phyloP scores from a whole-genome alignment of 805 yeast species.

The Priceomyces melissophilus region DNA sequence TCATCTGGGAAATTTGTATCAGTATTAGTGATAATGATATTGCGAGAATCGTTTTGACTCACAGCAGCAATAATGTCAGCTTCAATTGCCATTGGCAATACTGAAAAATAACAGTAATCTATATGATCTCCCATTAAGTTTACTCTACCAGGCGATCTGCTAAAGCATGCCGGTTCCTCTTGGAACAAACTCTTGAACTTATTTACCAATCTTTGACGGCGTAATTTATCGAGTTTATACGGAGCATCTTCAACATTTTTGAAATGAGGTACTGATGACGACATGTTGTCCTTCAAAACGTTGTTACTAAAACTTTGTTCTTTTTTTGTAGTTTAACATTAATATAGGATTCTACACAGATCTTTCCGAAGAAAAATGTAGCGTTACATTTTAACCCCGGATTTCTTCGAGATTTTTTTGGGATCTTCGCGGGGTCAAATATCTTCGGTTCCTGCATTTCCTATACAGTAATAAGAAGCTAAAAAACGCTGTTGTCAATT shows the following conservation, averaged over 20 bases:
- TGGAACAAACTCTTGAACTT: constrained; percentile 22
- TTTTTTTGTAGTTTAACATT: not conserved
- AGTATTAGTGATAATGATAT: constrained; percentile 29
- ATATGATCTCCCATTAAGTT: constrained; percentile 74
- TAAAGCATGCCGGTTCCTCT: constrained; percentile 42
- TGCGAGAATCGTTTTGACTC: constrained; percentile 20
- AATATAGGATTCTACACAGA: not conserved
- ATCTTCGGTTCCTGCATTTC: no score
- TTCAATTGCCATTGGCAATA: constrained; percentile 71
- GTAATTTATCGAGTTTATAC: constrained; percentile 14
- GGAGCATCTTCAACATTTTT: constrained; percentile 27
- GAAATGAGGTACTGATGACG: constrained; percentile 30
- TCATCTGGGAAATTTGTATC: constrained; percentile 32
- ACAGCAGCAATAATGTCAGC: constrained; percentile 59
- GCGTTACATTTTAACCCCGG: constrained; percentile 11
- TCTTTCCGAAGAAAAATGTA: constrained; percentile 7
- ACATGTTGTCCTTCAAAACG: constrained; percentile 5
- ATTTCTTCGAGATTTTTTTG: no score
- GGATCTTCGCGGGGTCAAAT: no score
- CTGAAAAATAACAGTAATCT: constrained; percentile 65
- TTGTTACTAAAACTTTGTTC: not conserved
- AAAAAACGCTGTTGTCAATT: no score
- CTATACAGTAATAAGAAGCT: no score
- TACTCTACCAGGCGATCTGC: constrained; percentile 74
- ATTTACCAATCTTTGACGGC: constrained; percentile 24